Conservation (phyloP, 768 basidiomycete species). For the Phanerochaete carnosa region DNA sequence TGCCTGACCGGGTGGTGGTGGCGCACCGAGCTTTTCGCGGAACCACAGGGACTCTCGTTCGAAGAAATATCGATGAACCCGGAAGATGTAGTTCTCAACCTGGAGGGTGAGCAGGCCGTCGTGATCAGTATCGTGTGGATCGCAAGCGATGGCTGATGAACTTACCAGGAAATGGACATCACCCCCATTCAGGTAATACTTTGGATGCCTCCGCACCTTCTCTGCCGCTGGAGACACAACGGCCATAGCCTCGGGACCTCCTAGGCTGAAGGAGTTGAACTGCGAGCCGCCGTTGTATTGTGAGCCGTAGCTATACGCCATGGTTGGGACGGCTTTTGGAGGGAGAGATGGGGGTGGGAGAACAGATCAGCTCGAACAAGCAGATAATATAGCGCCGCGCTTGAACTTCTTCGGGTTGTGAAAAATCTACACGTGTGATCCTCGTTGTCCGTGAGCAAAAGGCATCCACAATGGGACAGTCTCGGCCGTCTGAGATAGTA, state of each 20-base stretch:
- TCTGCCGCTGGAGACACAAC: constrained; percentile 16
- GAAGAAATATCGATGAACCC: constrained; percentile 29
- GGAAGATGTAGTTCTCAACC: constrained; percentile 27
- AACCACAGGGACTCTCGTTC: constrained; percentile 28
- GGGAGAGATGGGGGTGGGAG: constrained; percentile 9
- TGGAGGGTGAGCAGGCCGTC: not conserved
- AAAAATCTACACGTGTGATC: constrained; percentile 20
- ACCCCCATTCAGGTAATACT: constrained; percentile 52
- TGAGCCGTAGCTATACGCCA: constrained; percentile 6
- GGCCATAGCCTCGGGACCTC: not conserved
- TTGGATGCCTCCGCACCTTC: constrained; percentile 24
- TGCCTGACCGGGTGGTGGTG: constrained; percentile 17
- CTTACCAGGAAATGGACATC: constrained; percentile 54
- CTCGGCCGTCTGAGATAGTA: not conserved
- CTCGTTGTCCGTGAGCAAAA: constrained; percentile 13
- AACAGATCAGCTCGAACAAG: not conserved
- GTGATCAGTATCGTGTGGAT: not conserved
- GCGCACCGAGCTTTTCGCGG: constrained; percentile 17
- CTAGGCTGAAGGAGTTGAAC: not conserved
- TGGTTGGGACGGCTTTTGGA: constrained; percentile 1
- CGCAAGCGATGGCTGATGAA: not conserved
- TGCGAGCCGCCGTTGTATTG: not conserved
- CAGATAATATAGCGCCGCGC: constrained; percentile 11
- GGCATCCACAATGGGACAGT: not conserved
- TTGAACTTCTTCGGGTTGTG: constrained; percentile 9